Base-by-base conservation (phyloP, 345 rosid species). In the Aethionema arabicum region DNA sequence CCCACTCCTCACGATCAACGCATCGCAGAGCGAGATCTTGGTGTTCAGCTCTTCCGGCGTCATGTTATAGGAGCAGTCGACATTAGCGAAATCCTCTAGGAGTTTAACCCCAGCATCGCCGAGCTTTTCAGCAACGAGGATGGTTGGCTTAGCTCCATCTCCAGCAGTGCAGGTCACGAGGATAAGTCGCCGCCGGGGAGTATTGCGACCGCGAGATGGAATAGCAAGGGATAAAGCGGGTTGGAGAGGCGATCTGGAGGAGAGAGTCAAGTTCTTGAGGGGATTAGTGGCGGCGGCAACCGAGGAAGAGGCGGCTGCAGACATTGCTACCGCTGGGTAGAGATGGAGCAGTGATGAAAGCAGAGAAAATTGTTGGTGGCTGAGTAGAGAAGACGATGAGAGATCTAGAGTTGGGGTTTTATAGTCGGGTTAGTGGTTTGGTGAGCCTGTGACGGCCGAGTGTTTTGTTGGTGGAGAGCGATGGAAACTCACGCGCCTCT, bases 11-110 rank as follows among this genome's bases (percentile, higher is more conserved):
- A 90, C 97, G 61, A 90, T 83, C 71, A 90, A 62, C 52, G 97
- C 95, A 21, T 90, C 97, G 58, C 87, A 83, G 15, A 85, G 86
- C 27, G 97, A 87, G 90, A 87, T 90, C 95, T 90, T 90, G 21
- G 90, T 82, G 77, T 84, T 77, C 8, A 90, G 88, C 82, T 90
- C 95, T 74, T 90, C 95, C 0, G 91, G 95, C 1, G 84, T 70
- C 75, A 90, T 78, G 79, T 87, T 87, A 73, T 83, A 90, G 3
- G 90, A 68, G 64, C 97, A 90, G 66, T 87, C 97, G 8, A 90
- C 87, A 68, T 85, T 85, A 0, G 87, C 86, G 67, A 74, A 82
- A 39, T 72, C 74, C 68, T 80, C 81, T 31, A 90, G 74, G 0
- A 87, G 84, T 56, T 72, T 59, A 0, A 89, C 60, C 4, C 96